Evolutionary conservation across 176 grass and related monocot species (phyloP).

Genomic region (Lolium multiflorum): DNA sequence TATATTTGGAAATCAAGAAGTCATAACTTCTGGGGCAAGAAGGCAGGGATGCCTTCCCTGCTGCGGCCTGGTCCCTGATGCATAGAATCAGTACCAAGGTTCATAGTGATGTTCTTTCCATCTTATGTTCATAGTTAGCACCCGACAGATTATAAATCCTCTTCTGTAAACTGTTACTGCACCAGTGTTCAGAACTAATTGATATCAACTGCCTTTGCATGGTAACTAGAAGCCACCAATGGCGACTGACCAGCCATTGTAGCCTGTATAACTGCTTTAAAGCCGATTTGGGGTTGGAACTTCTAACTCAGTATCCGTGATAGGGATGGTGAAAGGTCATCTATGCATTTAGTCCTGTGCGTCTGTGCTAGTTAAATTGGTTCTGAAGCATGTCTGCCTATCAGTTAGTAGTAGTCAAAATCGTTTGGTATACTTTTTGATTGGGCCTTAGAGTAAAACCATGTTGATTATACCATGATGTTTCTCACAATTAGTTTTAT

Average conservation of each 20-base stretch:
- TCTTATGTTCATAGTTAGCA: background rate
- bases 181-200: background rate
- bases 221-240: background rate
- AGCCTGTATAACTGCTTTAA: too few species aligned
- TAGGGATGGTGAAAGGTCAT: background rate
- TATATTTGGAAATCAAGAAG: background rate
- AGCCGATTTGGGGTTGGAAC: background rate
- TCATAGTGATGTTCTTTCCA: background rate
- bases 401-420: background rate
- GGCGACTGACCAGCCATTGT: too few species aligned
- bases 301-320: background rate
- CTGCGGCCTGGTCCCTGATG: background rate
- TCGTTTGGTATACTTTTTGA: background rate
- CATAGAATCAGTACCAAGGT: too few species aligned
- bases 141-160: background rate
- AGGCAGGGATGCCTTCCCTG: background rate
- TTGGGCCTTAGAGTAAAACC: background rate
- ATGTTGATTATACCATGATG: background rate
- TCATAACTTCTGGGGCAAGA: background rate
- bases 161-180: background rate
- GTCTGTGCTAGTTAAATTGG: background rate
- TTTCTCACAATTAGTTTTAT: background rate
- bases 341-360: background rate
- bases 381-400: conserved; percentile 6
- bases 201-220: conserved; percentile 1